Evolutionary conservation across 768 basidiomycete genomes (phyloP), one percentile per base, ranked within the genome.

Genomic region (Lyophyllum atratum): DNA sequence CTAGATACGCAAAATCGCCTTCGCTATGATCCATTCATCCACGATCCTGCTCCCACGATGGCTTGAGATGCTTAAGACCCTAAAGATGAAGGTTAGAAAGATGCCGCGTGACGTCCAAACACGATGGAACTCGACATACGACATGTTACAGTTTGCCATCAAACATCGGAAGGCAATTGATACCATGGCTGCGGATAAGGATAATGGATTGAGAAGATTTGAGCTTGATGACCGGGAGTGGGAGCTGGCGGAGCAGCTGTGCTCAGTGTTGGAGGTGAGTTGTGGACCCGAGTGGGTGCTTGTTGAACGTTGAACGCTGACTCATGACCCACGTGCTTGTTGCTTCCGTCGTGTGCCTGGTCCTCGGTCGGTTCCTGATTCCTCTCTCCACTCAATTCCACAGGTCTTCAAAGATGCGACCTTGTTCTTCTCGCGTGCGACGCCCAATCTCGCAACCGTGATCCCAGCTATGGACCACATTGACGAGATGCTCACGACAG

Each of bases 381-480:
- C 4, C 14, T 24, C 29, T 34, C 10, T n/a, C 37, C 26, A 26
- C 17, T 11, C 31, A 15, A 47, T 25, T n/a, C 49, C 21, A 9
- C 39, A 76, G 73, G 54, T 71, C 15, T 64, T 73, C 49, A 74
- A 74, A 53, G 62, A 74, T 25, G 64, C 68, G 0, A 76, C 66
- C 3, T 49, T 66, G 0, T 72, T 59, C 47, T 76, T 75, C 61
- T 75, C 67, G 1, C 19, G 55, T 2, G 51, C 24, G 17, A 66
- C 61, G 1, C 68, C 70, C 0, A 67, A 57, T 45, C 59, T 76
- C 4, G 64, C 70, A 0, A 65, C 52, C 0, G 71, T 77, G 7
- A 76, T 76, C 17, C 74, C 74, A 10, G 72, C 69, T 1, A 76
- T 76, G 74, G 72, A 77, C 46, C 47, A 65, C 28, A 67, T 75